Percentiles rank a stretch among this genome's conserved stretches.
These are phyloP conservation scores for Trypanosoma grayi DNA, from an alignment of 208 protist genomes.

Conservation along the genomic window DNA sequence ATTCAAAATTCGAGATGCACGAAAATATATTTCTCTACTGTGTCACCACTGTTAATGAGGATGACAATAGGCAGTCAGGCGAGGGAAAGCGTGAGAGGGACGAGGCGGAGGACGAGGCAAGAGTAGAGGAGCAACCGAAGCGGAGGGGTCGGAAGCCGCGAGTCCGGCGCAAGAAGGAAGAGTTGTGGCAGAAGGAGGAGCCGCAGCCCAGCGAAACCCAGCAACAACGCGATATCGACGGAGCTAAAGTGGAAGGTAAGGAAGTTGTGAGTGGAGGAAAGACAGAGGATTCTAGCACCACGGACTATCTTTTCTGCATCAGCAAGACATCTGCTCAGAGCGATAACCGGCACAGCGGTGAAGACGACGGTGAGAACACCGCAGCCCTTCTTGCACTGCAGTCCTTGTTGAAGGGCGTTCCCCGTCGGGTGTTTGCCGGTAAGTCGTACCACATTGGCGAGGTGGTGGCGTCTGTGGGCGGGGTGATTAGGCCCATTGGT, in stretches of 20 bases:
- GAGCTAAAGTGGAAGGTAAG: neutral
- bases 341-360: conserved; percentile 19
- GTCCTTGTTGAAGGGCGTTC: conserved; percentile 41
- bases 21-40: conserved; percentile 71
- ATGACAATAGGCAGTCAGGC: neutral
- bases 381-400: conserved; percentile 17
- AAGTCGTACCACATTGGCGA: conserved; percentile 73
- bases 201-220: neutral
- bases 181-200: conserved; percentile 25
- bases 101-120: neutral
- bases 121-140: neutral
- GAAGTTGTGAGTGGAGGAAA: neutral
- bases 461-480: conserved; percentile 69
- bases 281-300: neutral
- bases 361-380: conserved; percentile 22
- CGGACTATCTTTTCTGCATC: conserved; percentile 27
- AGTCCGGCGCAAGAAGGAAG: conserved; percentile 23
- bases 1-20: conserved; percentile 71
- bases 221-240: neutral
- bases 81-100: neutral
- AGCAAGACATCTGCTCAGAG: neutral
- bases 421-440: conserved; percentile 60
- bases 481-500: conserved; percentile 34
- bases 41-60: conserved; percentile 26
- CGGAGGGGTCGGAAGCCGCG: conserved; percentile 15